phyloP scores from a whole-genome alignment of 106 monocot genomes.

The Xerophyta viscosa region DNA sequence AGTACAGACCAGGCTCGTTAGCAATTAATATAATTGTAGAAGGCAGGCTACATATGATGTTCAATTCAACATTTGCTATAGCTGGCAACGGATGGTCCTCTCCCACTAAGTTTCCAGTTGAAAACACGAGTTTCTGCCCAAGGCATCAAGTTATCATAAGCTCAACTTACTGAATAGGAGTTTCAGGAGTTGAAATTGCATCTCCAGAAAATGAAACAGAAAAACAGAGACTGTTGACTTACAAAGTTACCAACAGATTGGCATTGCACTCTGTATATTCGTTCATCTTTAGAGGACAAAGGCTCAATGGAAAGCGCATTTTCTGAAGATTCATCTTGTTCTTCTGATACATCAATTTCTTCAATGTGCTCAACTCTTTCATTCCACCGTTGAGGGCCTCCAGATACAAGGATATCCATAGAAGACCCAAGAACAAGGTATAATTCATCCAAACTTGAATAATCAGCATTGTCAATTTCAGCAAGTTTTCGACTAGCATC shows the following conservation, averaged over 20 bases:
- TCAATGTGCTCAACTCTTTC: constrained; percentile 68
- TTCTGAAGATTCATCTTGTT: constrained; percentile 11
- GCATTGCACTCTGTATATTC: constrained; percentile 54
- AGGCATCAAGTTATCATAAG: constrained; percentile 5
- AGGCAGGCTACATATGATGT: constrained; percentile 68
- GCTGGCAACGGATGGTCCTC: constrained; percentile 52
- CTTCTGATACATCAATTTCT: constrained; percentile 28
- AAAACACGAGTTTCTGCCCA: constrained; percentile 73
- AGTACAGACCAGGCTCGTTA: constrained; percentile 75
- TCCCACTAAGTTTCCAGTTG: constrained; percentile 86
- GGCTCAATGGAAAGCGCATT: constrained; percentile 32
- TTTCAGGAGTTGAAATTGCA: no score
- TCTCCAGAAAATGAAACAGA: no score
- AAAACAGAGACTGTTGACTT: constrained; percentile 16
- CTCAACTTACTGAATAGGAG: no score
- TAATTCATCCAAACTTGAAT: constrained; percentile 32
- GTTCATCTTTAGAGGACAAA: constrained; percentile 16
- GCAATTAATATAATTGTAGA: constrained; percentile 66
- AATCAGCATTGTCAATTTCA: constrained; percentile 16
- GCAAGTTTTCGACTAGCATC: constrained; percentile 31
- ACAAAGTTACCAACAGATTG: constrained; percentile 58
- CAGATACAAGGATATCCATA: constrained; percentile 64
- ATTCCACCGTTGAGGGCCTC: constrained; percentile 82
- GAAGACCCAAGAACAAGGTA: constrained; percentile 82
- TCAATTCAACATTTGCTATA: constrained; percentile 42